Conservation (phyloP, 306 rosid species). For the Purshia tridentata region DNA sequence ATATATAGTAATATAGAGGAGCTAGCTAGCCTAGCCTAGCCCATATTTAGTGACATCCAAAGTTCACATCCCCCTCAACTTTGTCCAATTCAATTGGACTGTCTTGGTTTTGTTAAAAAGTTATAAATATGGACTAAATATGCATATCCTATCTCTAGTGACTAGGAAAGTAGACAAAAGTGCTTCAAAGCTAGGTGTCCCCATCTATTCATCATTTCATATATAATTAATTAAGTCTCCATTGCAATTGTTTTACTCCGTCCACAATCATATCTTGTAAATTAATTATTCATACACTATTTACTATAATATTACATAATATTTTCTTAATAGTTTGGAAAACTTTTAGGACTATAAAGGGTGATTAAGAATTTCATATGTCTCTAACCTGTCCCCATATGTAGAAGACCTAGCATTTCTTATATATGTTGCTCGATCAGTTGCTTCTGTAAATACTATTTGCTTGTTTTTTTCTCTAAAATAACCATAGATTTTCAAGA, state of each 20-base stretch:
- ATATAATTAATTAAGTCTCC: neutral
- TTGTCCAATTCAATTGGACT: constrained; percentile 28
- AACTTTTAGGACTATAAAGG: constrained; percentile 21
- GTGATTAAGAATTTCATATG: neutral
- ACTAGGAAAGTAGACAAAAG: constrained; percentile 34
- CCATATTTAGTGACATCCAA: constrained; percentile 14
- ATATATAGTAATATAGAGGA: neutral
- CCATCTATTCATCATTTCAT: constrained; percentile 12
- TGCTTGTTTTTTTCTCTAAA: constrained; percentile 25
- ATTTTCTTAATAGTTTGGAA: constrained; percentile 8
- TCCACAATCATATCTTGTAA: constrained; percentile 16
- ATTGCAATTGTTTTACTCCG: constrained; percentile 29
- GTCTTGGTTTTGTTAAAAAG: constrained; percentile 19
- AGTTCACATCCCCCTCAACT: constrained; percentile 18
- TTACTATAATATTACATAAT: constrained; percentile 14
- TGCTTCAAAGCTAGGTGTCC: constrained; percentile 22
- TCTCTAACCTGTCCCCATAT: constrained; percentile 12
- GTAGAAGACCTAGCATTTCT: constrained; percentile 7
- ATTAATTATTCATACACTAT: neutral
- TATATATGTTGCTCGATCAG: constrained; percentile 17
- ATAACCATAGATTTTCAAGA: constrained; percentile 31
- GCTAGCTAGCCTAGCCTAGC: neutral
- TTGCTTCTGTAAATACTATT: constrained; percentile 10
- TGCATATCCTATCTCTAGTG: constrained; percentile 20
- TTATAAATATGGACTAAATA: constrained; percentile 4